These are phyloP conservation scores for Penicillium silybi DNA, from an alignment of 495 filamentous ascomycete species.

Conservation along the genomic window DNA sequence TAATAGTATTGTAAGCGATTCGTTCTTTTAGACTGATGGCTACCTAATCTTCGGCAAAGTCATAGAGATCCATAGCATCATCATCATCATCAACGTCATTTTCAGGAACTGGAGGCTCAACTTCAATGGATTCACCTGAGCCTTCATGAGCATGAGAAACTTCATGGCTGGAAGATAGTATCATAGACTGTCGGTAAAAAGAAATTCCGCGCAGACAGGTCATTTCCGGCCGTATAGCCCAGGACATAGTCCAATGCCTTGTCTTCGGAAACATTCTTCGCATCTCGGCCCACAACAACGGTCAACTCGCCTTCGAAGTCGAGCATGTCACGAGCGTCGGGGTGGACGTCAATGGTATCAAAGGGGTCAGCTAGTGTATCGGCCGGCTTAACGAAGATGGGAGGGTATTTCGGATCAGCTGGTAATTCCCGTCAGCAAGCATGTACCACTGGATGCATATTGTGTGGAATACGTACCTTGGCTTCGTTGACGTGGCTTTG, in stretches of 20 bases:
- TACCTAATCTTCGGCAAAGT: too few species aligned
- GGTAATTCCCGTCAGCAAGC: too few species aligned
- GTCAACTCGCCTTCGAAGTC: slow-evolving; percentile 76
- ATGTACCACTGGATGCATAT: too few species aligned
- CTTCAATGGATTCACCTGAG: too few species aligned
- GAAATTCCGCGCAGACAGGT: slow-evolving; percentile 67
- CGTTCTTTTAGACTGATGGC: too few species aligned
- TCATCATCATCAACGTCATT: too few species aligned
- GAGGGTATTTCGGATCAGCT: background rate
- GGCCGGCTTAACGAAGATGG: slow-evolving; percentile 66
- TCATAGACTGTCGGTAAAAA: too few species aligned
- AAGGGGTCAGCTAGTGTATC: slow-evolving; percentile 61
- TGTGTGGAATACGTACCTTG: background rate
- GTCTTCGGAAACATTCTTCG: slow-evolving; percentile 55
- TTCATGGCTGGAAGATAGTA: too few species aligned
- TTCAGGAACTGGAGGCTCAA: too few species aligned
- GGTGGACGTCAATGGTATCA: slow-evolving; percentile 50
- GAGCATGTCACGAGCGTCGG: slow-evolving; percentile 32
- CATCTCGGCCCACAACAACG: slow-evolving; percentile 61
- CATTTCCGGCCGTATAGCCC: slow-evolving; percentile 68
- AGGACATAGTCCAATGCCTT: slow-evolving; percentile 62
- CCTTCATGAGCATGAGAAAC: too few species aligned
- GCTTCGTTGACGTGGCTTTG: background rate
- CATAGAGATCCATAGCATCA: too few species aligned
- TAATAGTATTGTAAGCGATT: too few species aligned